phyloP scores from a whole-genome alignment of 2,329 filamentous ascomycete genomes.

The Apiospora koreana region DNA sequence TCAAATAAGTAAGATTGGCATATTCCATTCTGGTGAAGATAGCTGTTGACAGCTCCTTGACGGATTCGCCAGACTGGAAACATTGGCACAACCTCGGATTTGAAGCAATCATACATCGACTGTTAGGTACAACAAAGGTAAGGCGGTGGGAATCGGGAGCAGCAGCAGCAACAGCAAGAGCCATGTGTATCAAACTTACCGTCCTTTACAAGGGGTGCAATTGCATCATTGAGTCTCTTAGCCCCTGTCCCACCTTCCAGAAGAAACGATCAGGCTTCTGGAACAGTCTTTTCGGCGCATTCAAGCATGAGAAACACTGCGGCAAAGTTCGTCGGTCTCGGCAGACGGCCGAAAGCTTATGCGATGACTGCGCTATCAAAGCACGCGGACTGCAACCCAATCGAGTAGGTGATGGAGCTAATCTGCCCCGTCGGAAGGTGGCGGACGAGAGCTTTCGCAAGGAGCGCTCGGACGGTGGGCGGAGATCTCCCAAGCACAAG shows the following conservation, averaged over 20 bases:
- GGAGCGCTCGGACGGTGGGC: not conserved
- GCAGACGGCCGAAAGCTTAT: not conserved
- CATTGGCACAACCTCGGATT: not conserved
- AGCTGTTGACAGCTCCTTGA: too few species aligned
- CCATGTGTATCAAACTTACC: slow-evolving; percentile 10
- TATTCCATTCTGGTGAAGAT: not conserved
- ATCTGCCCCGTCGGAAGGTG: not conserved
- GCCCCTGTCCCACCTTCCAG: slow-evolving; percentile 7
- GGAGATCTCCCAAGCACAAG: not conserved
- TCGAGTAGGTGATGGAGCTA: slow-evolving; percentile 13
- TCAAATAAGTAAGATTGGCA: not conserved
- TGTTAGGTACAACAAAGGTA: not conserved
- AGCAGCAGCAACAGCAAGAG: not conserved
- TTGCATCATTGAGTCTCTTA: not conserved
- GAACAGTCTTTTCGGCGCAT: slow-evolving; percentile 5
- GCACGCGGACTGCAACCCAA: not conserved
- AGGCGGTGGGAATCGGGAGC: not conserved
- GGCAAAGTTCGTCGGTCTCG: slow-evolving; percentile 2
- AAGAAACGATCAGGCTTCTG: slow-evolving; percentile 11
- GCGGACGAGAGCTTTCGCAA: slow-evolving; percentile 15
- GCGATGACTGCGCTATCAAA: slow-evolving; percentile 10
- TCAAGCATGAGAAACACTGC: slow-evolving; percentile 9
- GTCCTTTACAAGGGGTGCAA: not conserved
- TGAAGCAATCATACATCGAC: not conserved
- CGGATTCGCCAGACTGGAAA: not conserved